Evolutionary conservation across 495 filamentous ascomycete genomes (phyloP).

Genomic region (Podospora bellae-mahoneyi): DNA sequence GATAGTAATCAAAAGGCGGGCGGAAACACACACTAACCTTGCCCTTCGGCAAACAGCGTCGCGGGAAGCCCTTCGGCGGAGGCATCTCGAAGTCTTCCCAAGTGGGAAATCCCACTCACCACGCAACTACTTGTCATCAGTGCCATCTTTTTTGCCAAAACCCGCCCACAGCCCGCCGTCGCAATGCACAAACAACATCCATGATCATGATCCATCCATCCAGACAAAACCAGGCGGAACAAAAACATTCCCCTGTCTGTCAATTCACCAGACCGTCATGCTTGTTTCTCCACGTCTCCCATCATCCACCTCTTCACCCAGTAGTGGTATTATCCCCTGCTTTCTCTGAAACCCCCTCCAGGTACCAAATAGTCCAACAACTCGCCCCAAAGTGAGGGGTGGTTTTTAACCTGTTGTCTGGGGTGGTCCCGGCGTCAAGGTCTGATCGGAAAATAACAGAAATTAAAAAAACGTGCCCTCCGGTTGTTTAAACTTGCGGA

Average conservation of each 20-base stretch:
- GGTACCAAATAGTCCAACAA: background rate
- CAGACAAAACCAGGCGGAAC: background rate
- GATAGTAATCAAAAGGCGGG: background rate
- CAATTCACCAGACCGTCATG: background rate
- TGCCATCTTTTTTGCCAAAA: conserved; percentile 4
- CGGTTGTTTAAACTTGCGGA: conserved; percentile 27
- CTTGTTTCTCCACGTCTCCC: background rate
- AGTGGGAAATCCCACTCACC: background rate
- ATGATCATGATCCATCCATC: background rate
- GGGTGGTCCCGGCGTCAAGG: conserved; percentile 11
- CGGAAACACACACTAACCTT: background rate
- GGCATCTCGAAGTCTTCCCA: conserved; percentile 5
- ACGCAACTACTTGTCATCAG: too few relatives aligned
- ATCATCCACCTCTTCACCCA: background rate
- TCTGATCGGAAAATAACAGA: conserved; percentile 32
- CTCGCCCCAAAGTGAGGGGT: background rate
- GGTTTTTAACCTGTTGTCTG: background rate
- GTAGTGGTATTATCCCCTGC: background rate
- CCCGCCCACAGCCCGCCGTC: background rate
- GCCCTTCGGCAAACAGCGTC: background rate
- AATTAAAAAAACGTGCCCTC: conserved; percentile 29
- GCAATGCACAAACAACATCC: background rate
- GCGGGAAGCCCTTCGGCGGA: background rate
- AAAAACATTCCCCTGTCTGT: background rate
- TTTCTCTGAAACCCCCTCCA: conserved; percentile 2